phyloP scores from a whole-genome alignment of 441 rosid genomes.

The Viola pubescens region DNA sequence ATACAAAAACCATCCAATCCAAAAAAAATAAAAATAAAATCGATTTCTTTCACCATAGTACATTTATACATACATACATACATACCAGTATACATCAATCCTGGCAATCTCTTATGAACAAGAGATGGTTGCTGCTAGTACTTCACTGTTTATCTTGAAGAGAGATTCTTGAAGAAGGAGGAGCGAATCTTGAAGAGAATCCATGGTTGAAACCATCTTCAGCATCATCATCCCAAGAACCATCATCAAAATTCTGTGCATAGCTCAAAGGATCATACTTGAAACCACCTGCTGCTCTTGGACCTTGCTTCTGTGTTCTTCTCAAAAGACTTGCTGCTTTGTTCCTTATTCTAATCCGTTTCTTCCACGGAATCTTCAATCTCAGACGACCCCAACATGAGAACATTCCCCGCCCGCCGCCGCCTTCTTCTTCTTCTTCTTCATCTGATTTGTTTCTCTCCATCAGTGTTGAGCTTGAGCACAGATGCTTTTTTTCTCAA shows the following conservation, averaged over 20 bases:
- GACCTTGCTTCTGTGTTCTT: neutral
- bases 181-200: slow-evolving; percentile 42
- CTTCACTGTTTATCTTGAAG: slow-evolving; percentile 5
- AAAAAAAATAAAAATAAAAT: too few relatives aligned
- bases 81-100: neutral
- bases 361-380: slow-evolving; percentile 42
- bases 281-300: slow-evolving; percentile 35
- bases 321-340: slow-evolving; percentile 17
- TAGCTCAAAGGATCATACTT: slow-evolving; percentile 53
- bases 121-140: slow-evolving; percentile 13
- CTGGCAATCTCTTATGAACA: neutral
- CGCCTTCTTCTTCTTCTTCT: slow-evolving; percentile 1
- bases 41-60: neutral
- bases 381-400: slow-evolving; percentile 50
- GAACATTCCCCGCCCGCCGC: slow-evolving; percentile 14
- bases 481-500: too few relatives aligned
- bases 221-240: slow-evolving; percentile 32
- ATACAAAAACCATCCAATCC: neutral
- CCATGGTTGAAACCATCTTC: slow-evolving; percentile 23
- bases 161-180: slow-evolving; percentile 20
- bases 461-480: neutral
- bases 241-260: slow-evolving; percentile 58
- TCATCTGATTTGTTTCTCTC: slow-evolving; percentile 10
- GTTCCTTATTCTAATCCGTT: slow-evolving; percentile 15
- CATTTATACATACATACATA: too few relatives aligned